These are phyloP conservation scores for Eutrema salsugineum DNA, from an alignment of 441 rosid species.

Conservation along the genomic window DNA sequence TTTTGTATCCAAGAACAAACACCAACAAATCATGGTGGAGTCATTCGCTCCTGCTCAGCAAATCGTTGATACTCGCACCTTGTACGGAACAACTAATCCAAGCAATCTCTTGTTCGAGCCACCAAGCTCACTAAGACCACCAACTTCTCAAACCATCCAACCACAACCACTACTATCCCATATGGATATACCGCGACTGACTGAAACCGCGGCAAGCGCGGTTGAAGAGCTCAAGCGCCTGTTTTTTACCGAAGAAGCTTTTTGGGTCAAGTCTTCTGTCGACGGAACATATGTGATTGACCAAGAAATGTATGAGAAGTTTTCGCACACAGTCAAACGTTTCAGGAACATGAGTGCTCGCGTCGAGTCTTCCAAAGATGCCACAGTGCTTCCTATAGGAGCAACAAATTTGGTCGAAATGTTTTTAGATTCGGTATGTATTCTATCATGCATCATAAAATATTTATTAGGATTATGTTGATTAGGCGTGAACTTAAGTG, in stretches of 20 bases:
- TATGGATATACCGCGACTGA: slow-evolving; percentile 36
- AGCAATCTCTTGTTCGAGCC: neutral
- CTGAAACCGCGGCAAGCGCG: slow-evolving; percentile 44
- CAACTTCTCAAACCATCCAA: neutral
- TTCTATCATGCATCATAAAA: neutral
- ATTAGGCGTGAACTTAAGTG: neutral
- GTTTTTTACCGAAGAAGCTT: slow-evolving; percentile 36
- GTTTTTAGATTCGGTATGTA: slow-evolving; percentile 53
- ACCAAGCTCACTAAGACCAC: neutral
- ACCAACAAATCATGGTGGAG: slow-evolving; percentile 28
- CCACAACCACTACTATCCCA: slow-evolving; percentile 27
- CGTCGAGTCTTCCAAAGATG: slow-evolving; percentile 56
- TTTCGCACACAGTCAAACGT: slow-evolving; percentile 28
- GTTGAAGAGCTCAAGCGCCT: slow-evolving; percentile 52
- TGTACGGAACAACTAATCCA: neutral
- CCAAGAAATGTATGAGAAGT: slow-evolving; percentile 40
- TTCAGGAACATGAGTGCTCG: slow-evolving; percentile 36
- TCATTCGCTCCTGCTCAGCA: slow-evolving; percentile 15
- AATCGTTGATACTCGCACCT: neutral
- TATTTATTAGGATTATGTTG: neutral
- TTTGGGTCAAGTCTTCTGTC: slow-evolving; percentile 46
- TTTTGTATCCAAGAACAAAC: slow-evolving; percentile 36
- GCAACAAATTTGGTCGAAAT: slow-evolving; percentile 38
- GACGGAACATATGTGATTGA: slow-evolving; percentile 39
- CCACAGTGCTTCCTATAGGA: slow-evolving; percentile 38